A percentile compares a stretch with the other conserved stretches of the same genome.
Evolutionary conservation across 148 eudicot species (phyloP).

Genomic region (Rhododendron vialii): DNA sequence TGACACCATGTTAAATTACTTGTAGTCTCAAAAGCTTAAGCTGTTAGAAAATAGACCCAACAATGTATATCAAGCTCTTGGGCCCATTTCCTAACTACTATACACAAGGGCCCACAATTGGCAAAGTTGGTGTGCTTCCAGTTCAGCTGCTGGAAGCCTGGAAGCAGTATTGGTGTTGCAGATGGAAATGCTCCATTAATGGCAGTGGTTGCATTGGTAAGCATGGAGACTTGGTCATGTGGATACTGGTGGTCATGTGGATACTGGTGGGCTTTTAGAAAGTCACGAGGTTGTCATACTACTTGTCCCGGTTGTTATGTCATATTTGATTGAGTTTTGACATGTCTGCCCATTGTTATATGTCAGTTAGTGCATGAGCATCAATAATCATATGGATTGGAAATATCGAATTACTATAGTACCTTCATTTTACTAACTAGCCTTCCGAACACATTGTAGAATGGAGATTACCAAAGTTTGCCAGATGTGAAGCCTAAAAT

Average conservation of each 20-base stretch:
- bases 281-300: background rate
- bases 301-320: background rate
- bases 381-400: background rate
- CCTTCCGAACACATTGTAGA: slow-evolving; percentile 24
- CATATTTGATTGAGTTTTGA: background rate
- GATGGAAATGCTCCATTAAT: slow-evolving; percentile 37
- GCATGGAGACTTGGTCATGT: background rate
- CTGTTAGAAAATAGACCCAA: no score
- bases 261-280: background rate
- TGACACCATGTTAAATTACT: background rate
- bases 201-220: slow-evolving; percentile 29
- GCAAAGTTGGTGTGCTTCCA: slow-evolving; percentile 26
- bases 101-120: slow-evolving; percentile 35
- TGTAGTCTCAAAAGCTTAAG: background rate
- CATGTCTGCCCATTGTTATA: background rate
- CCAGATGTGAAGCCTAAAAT: slow-evolving; percentile 56
- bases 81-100: background rate
- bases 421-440: background rate
- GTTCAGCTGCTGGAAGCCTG: slow-evolving; percentile 37
- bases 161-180: slow-evolving; percentile 21
- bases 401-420: background rate
- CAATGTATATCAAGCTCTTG: background rate
- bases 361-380: background rate
- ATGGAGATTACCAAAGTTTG: slow-evolving; percentile 53
- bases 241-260: background rate